These are phyloP conservation scores for Endogone sp. DNA, from an alignment of 192 early-diverging fungal species.

Conservation along the genomic window DNA sequence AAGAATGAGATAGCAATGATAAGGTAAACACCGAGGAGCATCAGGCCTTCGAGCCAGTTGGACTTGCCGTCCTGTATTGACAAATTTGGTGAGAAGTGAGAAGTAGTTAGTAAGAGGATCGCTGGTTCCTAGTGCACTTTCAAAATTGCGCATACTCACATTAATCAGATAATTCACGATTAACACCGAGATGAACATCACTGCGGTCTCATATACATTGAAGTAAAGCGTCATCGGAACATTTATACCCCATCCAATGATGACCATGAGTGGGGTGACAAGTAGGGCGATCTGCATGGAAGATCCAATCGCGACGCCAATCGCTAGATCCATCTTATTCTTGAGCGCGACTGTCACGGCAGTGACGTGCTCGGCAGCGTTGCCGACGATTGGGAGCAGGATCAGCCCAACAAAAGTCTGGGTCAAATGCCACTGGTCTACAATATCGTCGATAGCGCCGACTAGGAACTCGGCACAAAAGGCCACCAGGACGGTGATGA, in stretches of 20 bases:
- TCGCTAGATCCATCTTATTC: conserved; percentile 90
- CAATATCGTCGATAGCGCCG: conserved; percentile 73
- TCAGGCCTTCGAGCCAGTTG: conserved; percentile 91
- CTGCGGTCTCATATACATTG: conserved; percentile 76
- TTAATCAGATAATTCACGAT: conserved; percentile 76
- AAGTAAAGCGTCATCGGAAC: conserved; percentile 78
- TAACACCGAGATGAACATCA: conserved; percentile 84
- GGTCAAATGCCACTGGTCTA: conserved; percentile 62
- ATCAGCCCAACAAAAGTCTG: conserved; percentile 91
- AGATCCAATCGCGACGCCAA: conserved; percentile 85
- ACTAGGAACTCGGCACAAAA: conserved; percentile 87
- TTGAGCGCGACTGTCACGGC: conserved; percentile 76
- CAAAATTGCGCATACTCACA: conserved; percentile 11
- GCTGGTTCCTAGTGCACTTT: too few species aligned
- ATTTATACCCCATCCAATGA: conserved; percentile 78
- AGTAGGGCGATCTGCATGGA: conserved; percentile 88
- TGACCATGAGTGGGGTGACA: conserved; percentile 65
- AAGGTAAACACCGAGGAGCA: conserved; percentile 78
- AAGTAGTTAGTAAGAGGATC: background rate
- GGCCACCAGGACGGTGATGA: conserved; percentile 67
- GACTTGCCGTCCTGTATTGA: conserved; percentile 70
- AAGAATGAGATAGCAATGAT: conserved; percentile 82
- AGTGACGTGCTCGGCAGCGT: conserved; percentile 85
- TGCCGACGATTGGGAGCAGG: conserved; percentile 88
- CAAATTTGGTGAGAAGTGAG: background rate